Base-by-base conservation (phyloP, 768 basidiomycete genomes). In the Leucocoprinus birnbaumii region DNA sequence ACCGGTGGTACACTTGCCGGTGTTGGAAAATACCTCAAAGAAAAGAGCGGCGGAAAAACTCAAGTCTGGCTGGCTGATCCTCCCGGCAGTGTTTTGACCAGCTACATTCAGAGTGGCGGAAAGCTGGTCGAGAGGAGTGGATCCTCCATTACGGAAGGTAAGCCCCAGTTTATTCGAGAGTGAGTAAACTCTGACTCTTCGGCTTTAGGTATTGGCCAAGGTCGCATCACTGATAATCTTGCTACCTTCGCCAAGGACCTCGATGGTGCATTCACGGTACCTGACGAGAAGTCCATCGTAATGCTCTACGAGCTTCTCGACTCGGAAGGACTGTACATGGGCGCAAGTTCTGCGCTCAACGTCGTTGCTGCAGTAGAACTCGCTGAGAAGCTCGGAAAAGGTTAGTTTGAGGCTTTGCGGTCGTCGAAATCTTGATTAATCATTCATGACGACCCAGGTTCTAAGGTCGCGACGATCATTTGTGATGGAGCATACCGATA, bases 401-500 rank as follows among this genome's bases (percentile, higher is more conserved):
- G 95, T 82, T 55, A 27, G 68, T 37, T 13, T 2, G 3, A 48
- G 41, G 51, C 3, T n/a, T 41, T 49, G n/a, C 3, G 35, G 19
- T 13, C 16, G 2, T 9, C 6, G 27, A 4, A 26, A n/a, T 27
- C 44, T 41, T 31, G 26, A 24, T 44, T 16, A 14, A 54, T 51
- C 35, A 58, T 50, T 19, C 19, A 16, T 45, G 21, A n/a, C n/a
- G n/a, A 27, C 35, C 43, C 58, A 94, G 91, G 90, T 34, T 87
- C 88, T 19, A 91, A 79, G 14, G 77, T 98, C 25, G 94, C 85
- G 1, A 99, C 97, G 3, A 80, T 98, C 50, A 72, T 99, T 37
- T 92, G 89, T 68, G 97, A 99, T 66, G 97, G 96, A 6, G 97
- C 97, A 43, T 96, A 98, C 65, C 83, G 97, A 65, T 97, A 99